Evolutionary conservation across 495 filamentous ascomycete species (phyloP).

Genomic region (Aspergillus indologenus): DNA sequence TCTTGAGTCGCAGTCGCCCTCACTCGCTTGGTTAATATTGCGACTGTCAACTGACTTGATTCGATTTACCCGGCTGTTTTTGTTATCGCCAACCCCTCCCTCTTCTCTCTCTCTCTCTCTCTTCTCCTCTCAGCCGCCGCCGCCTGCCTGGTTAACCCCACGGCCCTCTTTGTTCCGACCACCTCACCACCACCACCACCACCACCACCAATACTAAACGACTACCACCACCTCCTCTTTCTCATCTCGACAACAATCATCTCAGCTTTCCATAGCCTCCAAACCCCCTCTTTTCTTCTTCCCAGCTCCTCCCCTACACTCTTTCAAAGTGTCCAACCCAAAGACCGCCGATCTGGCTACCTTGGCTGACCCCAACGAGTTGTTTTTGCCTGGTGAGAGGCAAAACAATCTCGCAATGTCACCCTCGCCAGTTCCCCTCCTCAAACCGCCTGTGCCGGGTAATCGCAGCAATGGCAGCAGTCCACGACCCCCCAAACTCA

Average conservation of each 20-base stretch:
- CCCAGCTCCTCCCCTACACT: conserved; percentile 7
- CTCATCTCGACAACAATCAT: background rate
- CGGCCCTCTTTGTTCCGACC: conserved; percentile 21
- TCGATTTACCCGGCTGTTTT: background rate
- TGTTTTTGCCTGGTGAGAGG: conserved; percentile 47
- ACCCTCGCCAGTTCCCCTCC: conserved; percentile 65
- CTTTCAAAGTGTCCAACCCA: conserved; percentile 22
- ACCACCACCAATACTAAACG: background rate
- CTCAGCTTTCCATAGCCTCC: background rate
- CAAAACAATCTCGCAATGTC: conserved; percentile 65
- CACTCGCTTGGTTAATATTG: background rate
- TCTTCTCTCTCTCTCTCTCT: too few relatives aligned
- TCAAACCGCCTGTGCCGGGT: conserved; percentile 80
- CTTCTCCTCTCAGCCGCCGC: too few relatives aligned
- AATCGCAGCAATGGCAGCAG: conserved; percentile 55
- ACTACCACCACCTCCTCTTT: background rate
- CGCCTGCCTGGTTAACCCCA: conserved; percentile 16
- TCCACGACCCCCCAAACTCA: conserved; percentile 70
- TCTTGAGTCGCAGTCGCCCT: background rate
- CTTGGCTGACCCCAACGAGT: conserved; percentile 46
- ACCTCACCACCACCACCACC: background rate
- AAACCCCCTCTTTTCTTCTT: conserved; percentile 7
- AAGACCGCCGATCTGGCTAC: conserved; percentile 41
- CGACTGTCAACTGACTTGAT: background rate
- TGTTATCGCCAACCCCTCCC: conserved; percentile 18